A percentile compares a stretch with the other conserved stretches of the same genome.
Evolutionary conservation across 2,329 filamentous ascomycete genomes (phyloP).

Genomic region (Lecanicillium sp.): DNA sequence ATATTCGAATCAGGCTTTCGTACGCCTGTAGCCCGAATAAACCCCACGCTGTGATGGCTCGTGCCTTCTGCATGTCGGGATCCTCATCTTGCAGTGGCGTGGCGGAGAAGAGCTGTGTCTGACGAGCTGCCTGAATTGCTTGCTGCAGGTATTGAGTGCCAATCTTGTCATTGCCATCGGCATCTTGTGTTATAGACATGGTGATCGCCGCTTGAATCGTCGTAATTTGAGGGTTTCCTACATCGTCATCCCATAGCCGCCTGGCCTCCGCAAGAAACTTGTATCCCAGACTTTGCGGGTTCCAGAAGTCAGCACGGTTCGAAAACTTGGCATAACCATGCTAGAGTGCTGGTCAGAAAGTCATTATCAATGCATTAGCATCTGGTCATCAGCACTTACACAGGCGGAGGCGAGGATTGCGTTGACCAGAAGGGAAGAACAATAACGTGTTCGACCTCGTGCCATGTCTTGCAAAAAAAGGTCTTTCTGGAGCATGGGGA

Average conservation of each 20-base stretch:
- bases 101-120: background rate
- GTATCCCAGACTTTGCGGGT: constrained; percentile 23
- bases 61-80: background rate
- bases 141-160: constrained; percentile 24
- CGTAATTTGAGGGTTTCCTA: constrained; percentile 18
- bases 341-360: constrained; percentile 14
- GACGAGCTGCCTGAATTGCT: constrained; percentile 14
- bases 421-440: background rate
- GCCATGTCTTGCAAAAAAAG: background rate
- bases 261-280: constrained; percentile 26
- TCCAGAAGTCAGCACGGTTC: constrained; percentile 23
- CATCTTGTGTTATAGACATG: constrained; percentile 20
- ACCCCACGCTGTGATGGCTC: background rate
- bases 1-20: no score
- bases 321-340: constrained; percentile 19
- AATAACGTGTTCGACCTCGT: background rate
- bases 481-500: background rate
- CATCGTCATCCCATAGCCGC: constrained; percentile 22
- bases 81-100: background rate
- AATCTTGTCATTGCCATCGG: constrained; percentile 26
- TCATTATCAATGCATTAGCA: background rate
- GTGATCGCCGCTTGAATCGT: constrained; percentile 25
- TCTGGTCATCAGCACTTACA: background rate
- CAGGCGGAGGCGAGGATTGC: background rate
- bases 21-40: background rate